Evolutionary conservation across 2,329 filamentous ascomycete genomes (phyloP).

Genomic region (Fusarium sp.): DNA sequence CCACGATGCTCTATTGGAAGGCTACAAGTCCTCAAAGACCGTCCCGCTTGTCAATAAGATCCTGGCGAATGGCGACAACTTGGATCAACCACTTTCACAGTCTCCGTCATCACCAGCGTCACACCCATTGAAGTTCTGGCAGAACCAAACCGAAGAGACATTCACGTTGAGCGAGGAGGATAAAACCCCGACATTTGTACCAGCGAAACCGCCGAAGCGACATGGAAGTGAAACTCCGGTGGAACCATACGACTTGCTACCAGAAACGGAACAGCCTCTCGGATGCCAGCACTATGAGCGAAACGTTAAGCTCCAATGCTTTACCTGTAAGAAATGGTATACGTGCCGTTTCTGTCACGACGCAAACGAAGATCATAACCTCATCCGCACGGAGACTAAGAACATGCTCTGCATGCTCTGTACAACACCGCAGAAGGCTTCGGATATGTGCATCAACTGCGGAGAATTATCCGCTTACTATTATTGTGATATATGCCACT

Average conservation of each 20-base stretch:
- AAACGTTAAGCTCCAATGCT: slow-evolving; percentile 96
- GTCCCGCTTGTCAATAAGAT: slow-evolving; percentile 29
- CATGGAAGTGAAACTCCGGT: slow-evolving; percentile 57
- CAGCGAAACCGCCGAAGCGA: slow-evolving; percentile 59
- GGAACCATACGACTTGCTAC: slow-evolving; percentile 30
- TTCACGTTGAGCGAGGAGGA: slow-evolving; percentile 70
- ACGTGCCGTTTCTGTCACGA: slow-evolving; percentile 96
- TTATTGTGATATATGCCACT: slow-evolving; percentile 93
- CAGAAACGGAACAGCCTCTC: slow-evolving; percentile 58
- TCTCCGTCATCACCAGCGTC: slow-evolving; percentile 55
- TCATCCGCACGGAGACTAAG: slow-evolving; percentile 85
- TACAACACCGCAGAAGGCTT: slow-evolving; percentile 82
- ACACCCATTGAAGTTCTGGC: slow-evolving; percentile 69
- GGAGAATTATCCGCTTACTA: slow-evolving; percentile 84
- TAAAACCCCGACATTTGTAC: slow-evolving; percentile 73
- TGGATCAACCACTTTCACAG: slow-evolving; percentile 52
- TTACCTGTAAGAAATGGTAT: slow-evolving; percentile 90
- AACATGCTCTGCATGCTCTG: slow-evolving; percentile 99
- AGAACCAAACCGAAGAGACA: slow-evolving; percentile 59
- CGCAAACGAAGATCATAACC: slow-evolving; percentile 77
- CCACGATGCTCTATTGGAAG: slow-evolving; percentile 76
- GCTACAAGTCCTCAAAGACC: slow-evolving; percentile 62
- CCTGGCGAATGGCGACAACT: slow-evolving; percentile 27
- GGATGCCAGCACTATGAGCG: slow-evolving; percentile 94
- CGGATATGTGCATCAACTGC: slow-evolving; percentile 81